phyloP scores from a whole-genome alignment of 2,329 filamentous ascomycete species.

The Rutstroemia sydowiana region DNA sequence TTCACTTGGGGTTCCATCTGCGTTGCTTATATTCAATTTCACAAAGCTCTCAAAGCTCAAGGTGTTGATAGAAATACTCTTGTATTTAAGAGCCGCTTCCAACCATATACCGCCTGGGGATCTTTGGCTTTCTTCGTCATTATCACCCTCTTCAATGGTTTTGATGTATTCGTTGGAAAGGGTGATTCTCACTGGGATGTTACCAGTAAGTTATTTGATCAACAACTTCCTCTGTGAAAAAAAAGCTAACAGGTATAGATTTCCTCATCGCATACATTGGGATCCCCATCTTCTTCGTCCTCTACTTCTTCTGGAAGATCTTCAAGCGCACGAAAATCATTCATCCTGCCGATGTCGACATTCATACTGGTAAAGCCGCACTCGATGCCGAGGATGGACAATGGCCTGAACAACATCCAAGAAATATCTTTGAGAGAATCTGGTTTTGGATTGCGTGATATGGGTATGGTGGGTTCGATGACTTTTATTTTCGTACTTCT shows the following conservation, averaged over 20 bases:
- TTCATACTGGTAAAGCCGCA: constrained; percentile 38
- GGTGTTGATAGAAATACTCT: constrained; percentile 59
- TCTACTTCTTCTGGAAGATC: constrained; percentile 68
- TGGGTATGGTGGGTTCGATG: neutral
- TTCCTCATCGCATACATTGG: constrained; percentile 73
- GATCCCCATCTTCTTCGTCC: constrained; percentile 60
- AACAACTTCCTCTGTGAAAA: neutral
- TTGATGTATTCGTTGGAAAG: constrained; percentile 64
- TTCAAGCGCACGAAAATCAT: constrained; percentile 49
- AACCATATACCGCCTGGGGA: constrained; percentile 65
- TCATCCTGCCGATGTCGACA: constrained; percentile 35
- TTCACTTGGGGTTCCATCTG: constrained; percentile 67
- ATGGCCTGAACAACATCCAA: constrained; percentile 34
- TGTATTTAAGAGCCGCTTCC: constrained; percentile 61
- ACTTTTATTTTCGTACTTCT: neutral
- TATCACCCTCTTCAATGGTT: constrained; percentile 71
- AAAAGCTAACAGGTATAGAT: constrained; percentile 54
- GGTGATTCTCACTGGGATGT: constrained; percentile 52
- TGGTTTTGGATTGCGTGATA: constrained; percentile 41
- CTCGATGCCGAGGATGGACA: constrained; percentile 37
- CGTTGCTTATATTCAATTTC: constrained; percentile 64
- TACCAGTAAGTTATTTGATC: constrained; percentile 34
- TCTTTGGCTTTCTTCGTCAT: constrained; percentile 55
- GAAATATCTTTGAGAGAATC: constrained; percentile 36
- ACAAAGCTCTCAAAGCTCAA: constrained; percentile 61